Evolutionary conservation across 2,329 filamentous ascomycete species (phyloP), one percentile per base, ranked within the genome.

Genomic region (Exophiala sideris): DNA sequence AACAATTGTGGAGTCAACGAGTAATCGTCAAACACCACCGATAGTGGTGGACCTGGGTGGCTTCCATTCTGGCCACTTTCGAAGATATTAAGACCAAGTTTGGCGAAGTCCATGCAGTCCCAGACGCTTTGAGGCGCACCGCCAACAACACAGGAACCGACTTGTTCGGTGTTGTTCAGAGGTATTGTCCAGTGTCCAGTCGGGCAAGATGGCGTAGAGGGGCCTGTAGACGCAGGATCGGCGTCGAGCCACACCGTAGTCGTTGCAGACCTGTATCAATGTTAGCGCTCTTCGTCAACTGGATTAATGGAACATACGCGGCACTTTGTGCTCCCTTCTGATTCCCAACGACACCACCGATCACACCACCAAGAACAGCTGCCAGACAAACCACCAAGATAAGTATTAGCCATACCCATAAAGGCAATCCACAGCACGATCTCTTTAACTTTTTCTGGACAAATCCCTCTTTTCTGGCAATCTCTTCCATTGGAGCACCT

Each of bases 271-370:
- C 44, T 41, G n/a, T 41, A 34, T 54, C n/a, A 52, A n/a, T 45
- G 24, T 50, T 33, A 40, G 38, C 12, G 16, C n/a, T 6, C 38
- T 8, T 24, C 12, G 12, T 45, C 3, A n/a, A 44, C 5, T 14
- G 29, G 9, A 44, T 39, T 24, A 12, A 11, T 1, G 16, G 24
- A 54, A 56, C 45, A 59, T 64, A 53, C 64, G 53, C 46, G 57
- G 60, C 21, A 62, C 62, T 40, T 63, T 54, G 54, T 52, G 53
- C 38, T 41, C 60, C 60, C 46, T 63, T 62, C 48, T 67, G 69
- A 35, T 76, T 77, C 11, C 75, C 76, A 48, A 81, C 64, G 20
- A 81, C 69, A 35, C 78, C 78, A 3, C 80, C 80, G 62, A 82
- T 76, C 5, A 78, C 75, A 50, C 77, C 79, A 48, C 79, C 80